Conservation (phyloP, 2,329 filamentous ascomycete species). For the Pseudodiploospora longispora region DNA sequence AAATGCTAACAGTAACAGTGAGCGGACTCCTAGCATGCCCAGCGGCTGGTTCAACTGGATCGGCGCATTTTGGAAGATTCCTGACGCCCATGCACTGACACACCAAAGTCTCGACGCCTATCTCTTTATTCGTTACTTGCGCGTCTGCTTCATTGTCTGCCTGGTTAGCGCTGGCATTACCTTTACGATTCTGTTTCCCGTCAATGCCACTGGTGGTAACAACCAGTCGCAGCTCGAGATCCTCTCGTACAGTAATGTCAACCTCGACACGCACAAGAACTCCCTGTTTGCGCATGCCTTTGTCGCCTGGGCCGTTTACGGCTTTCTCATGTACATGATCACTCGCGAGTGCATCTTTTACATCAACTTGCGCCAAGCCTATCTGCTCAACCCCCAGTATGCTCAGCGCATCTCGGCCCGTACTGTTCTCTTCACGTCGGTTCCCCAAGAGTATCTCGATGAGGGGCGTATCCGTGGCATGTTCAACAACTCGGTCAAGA, state of each 20-base stretch:
- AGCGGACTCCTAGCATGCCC: slow-evolving; percentile 48
- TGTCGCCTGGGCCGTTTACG: slow-evolving; percentile 74
- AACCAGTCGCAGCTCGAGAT: slow-evolving; percentile 52
- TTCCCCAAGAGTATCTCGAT: slow-evolving; percentile 69
- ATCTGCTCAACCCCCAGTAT: slow-evolving; percentile 77
- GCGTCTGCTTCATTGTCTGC: slow-evolving; percentile 67
- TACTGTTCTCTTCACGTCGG: slow-evolving; percentile 86
- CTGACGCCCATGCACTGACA: slow-evolving; percentile 73
- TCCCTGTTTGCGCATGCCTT: slow-evolving; percentile 75
- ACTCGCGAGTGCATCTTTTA: slow-evolving; percentile 88
- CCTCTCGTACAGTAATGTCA: slow-evolving; percentile 31
- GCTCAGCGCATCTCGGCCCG: slow-evolving; percentile 79
- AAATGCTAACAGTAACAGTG: slow-evolving; percentile 23
- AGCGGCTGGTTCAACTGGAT: slow-evolving; percentile 57
- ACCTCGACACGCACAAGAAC: slow-evolving; percentile 47
- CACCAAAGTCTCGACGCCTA: slow-evolving; percentile 86
- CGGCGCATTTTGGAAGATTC: slow-evolving; percentile 50
- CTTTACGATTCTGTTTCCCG: slow-evolving; percentile 75
- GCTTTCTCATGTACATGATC: slow-evolving; percentile 83
- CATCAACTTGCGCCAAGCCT: slow-evolving; percentile 89
- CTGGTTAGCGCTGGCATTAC: slow-evolving; percentile 73
- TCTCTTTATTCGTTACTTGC: slow-evolving; percentile 78
- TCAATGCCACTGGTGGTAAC: slow-evolving; percentile 75
- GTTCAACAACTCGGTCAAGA: slow-evolving; percentile 71
- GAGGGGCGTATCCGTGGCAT: slow-evolving; percentile 64